Percentiles rank a stretch among this genome's conserved stretches.
phyloP scores from a whole-genome alignment of 2,329 filamentous ascomycete species.

The Penicillium brasilianum region DNA sequence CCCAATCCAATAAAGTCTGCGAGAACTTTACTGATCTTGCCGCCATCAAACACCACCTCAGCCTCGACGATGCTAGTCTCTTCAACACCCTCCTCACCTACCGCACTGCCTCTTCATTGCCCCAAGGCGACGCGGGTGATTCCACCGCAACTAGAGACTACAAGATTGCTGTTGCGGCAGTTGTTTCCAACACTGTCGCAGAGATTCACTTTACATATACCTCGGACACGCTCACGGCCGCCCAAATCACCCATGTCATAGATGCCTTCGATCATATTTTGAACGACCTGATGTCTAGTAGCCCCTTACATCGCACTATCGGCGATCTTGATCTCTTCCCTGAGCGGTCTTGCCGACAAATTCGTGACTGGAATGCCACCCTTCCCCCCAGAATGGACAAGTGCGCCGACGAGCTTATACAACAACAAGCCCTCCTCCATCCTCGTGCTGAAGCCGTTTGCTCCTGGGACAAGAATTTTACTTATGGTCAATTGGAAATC shows the following conservation, averaged over 20 bases:
- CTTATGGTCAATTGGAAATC: conserved; percentile 44
- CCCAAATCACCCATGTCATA: conserved; percentile 38
- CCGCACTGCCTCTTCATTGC: conserved; percentile 13
- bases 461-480: conserved; percentile 45
- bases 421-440: conserved; percentile 34
- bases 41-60: conserved; percentile 35
- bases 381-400: conserved; percentile 37
- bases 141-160: conserved; percentile 23
- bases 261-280: conserved; percentile 42
- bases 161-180: conserved; percentile 37
- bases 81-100: conserved; percentile 43
- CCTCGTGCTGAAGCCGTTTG: conserved; percentile 39
- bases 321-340: conserved; percentile 40
- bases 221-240: conserved; percentile 55
- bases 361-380: conserved; percentile 42
- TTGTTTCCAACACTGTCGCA: conserved; percentile 41
- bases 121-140: conserved; percentile 13
- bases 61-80: conserved; percentile 29
- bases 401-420: conserved; percentile 46
- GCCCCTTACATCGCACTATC: conserved; percentile 23
- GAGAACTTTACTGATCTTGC: conserved; percentile 30
- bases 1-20: conserved; percentile 25
- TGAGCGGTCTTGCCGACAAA: conserved; percentile 36
- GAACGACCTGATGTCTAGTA: conserved; percentile 31
- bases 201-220: conserved; percentile 59